These are phyloP conservation scores for Candida maltosa DNA, from an alignment of 805 yeast species.

Conservation along the genomic window DNA sequence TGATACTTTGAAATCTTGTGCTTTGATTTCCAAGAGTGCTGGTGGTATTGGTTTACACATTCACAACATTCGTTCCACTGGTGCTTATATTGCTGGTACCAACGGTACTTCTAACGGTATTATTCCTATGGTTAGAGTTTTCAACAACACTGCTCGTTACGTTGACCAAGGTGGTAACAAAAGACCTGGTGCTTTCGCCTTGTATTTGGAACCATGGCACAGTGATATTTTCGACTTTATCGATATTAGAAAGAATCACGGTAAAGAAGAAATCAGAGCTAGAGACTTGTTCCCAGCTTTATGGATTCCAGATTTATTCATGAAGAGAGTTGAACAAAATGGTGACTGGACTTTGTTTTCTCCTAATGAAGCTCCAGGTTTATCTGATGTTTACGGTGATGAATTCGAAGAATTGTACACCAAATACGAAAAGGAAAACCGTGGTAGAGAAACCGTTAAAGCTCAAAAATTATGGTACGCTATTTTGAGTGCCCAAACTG, in stretches of 20 bases:
- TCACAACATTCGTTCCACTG: conserved; percentile 57
- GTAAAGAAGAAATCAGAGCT: conserved; percentile 62
- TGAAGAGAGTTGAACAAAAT: conserved; percentile 57
- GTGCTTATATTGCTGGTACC: conserved; percentile 60
- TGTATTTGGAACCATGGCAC: conserved; percentile 64
- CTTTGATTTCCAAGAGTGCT: conserved; percentile 59
- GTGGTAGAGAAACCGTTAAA: conserved; percentile 48
- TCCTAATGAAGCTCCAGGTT: conserved; percentile 58
- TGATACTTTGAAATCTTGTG: conserved; percentile 58
- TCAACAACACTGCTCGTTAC: conserved; percentile 61
- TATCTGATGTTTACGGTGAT: conserved; percentile 52
- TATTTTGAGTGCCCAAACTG: conserved; percentile 60
- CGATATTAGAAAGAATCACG: conserved; percentile 60
- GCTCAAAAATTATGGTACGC: conserved; percentile 63
- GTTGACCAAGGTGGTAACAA: conserved; percentile 67
- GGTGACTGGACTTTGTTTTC: conserved; percentile 59
- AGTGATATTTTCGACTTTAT: conserved; percentile 56
- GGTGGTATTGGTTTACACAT: conserved; percentile 65
- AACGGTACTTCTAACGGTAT: conserved; percentile 63
- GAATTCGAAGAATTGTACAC: conserved; percentile 52
- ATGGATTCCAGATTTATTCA: conserved; percentile 62
- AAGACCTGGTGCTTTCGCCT: conserved; percentile 63
- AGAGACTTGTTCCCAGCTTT: conserved; percentile 62
- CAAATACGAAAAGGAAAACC: conserved; percentile 48
- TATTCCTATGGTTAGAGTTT: conserved; percentile 61